phyloP scores from a whole-genome alignment of 2,329 filamentous ascomycete genomes.

The Rugonectria rugulosa region DNA sequence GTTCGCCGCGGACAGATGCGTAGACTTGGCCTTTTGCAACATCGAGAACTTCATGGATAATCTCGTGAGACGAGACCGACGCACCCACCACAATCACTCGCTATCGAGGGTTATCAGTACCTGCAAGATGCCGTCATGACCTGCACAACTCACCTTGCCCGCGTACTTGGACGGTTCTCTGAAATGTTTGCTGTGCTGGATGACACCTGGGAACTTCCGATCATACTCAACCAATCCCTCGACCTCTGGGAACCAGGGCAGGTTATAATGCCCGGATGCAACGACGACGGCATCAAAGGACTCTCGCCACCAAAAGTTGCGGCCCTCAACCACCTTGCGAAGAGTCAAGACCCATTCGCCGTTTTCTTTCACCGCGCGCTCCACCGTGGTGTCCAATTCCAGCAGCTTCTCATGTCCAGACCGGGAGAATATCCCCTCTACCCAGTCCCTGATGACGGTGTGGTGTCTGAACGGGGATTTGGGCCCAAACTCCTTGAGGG shows the following conservation, averaged over 20 bases:
- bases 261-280: conserved; percentile 50
- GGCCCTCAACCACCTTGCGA: conserved; percentile 47
- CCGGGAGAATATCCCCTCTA: conserved; percentile 13
- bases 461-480: conserved; percentile 11
- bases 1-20: conserved; percentile 11
- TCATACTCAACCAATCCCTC: conserved; percentile 50
- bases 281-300: conserved; percentile 51
- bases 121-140: not conserved
- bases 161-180: conserved; percentile 38
- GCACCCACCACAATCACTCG: conserved; percentile 64
- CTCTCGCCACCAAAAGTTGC: conserved; percentile 51
- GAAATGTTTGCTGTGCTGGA: conserved; percentile 52
- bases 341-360: conserved; percentile 59
- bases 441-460: conserved; percentile 13
- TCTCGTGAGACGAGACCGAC: conserved; percentile 65
- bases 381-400: conserved; percentile 64
- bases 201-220: conserved; percentile 44
- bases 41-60: conserved; percentile 56
- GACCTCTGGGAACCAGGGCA: conserved; percentile 52
- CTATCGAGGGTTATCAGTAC: conserved; percentile 36
- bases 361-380: conserved; percentile 56
- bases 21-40: conserved; percentile 2
- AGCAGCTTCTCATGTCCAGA: conserved; percentile 19
- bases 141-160: conserved; percentile 20
- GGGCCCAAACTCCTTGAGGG: conserved; percentile 10